Evolutionary conservation across 1,139 yeast genomes (phyloP).

Genomic region (Magnusiomyces magnusii): DNA sequence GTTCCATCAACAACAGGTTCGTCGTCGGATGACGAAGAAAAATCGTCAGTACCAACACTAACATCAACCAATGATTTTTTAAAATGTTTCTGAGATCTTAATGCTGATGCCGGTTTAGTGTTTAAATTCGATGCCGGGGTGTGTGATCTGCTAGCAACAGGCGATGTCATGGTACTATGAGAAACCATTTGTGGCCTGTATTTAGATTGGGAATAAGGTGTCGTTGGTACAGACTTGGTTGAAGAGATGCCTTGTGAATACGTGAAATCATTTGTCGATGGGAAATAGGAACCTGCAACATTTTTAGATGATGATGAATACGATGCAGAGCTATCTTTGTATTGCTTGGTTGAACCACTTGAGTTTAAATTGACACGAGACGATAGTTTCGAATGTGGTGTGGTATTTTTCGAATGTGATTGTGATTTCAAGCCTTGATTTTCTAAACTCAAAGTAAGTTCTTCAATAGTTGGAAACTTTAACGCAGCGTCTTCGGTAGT

Average conservation of each 20-base stretch:
- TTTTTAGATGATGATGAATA: background rate
- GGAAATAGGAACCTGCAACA: too few species aligned
- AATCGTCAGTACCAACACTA: background rate
- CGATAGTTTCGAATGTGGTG: conserved; percentile 4
- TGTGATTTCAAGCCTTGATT: conserved; percentile 19
- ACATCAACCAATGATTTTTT: background rate
- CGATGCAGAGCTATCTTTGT: background rate
- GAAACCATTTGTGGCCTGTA: conserved; percentile 4
- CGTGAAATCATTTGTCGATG: background rate
- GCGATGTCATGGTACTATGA: conserved; percentile 10
- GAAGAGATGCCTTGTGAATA: conserved; percentile 1
- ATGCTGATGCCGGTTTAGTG: background rate
- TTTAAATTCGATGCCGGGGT: conserved; percentile 7
- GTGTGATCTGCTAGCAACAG: conserved; percentile 13
- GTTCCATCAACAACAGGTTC: conserved; percentile 8
- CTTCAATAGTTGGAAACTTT: conserved; percentile 33
- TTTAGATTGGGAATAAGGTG: background rate
- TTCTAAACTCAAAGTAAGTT: conserved; percentile 26
- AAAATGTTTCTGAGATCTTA: background rate
- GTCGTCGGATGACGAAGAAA: conserved; percentile 12
- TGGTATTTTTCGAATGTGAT: background rate
- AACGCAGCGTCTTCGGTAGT: conserved; percentile 20
- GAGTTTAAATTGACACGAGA: background rate
- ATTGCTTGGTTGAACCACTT: background rate
- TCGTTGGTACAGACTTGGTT: background rate